Evolutionary conservation across 495 filamentous ascomycete species (phyloP), one percentile per base, ranked within the genome.

Genomic region (Xylaria castorea): DNA sequence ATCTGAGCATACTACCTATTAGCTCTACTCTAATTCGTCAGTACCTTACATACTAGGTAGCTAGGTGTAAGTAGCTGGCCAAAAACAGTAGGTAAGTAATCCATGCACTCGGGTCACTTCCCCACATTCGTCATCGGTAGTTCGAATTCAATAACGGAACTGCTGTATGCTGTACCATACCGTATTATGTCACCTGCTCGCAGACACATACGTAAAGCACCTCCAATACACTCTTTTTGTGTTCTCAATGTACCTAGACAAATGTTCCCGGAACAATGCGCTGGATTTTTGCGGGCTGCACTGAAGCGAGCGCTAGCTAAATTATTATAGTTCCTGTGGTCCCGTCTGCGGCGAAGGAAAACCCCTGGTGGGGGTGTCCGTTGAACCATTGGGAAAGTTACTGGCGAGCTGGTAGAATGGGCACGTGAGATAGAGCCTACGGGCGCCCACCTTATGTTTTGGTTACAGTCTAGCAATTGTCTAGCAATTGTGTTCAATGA

Each of bases 61-160:
- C 12, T 36, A 60, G 3, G 2, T 40, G 27, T n/a, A n/a, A n/a
- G 36, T 22, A 62, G 58, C 18, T 40, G 34, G n/a, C 58, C 58
- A 62, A 25, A 62, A 62, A 25, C 34, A 62, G 58, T 62, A 62
- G 22, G 34, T 40, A 25, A 40, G 34, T 40, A 40, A 22, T 40
- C 58, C 58, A 62, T 62, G 58, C 20, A 40, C 58, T 62, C 58
- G 58, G 58, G 58, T 62, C 36, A 9, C 34, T 25, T 14, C 58
- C 58, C 58, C 58, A 42, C 58, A 62, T 62, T 62, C 55, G 55
- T 58, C 55, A 58, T 58, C 50, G 50, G 50, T 53, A 53, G 46
- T n/a, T 50, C 5, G 46, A 48, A 48, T 7, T n/a, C 5, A 51
- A 51, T 51, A n/a, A 51, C 20, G 48, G 48, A n/a, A 51, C 46